Evolutionary conservation across 176 grass and related monocot genomes (phyloP).

Genomic region (Hordeum vulgare): MorexV3_pseudomolecules_assembly NC_058519.1:514888265-514888764

Average conservation of each 20-base stretch:
- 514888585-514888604: constrained; percentile 2
- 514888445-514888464: not conserved
- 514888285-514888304: not conserved
- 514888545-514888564: not conserved
- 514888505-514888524: not conserved
- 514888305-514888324: not conserved
- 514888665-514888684: constrained; percentile 88
- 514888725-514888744: constrained; percentile 41
- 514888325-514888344: not conserved
- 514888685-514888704: constrained; percentile 58
- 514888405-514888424: not conserved
- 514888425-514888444: not conserved
- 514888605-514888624: constrained; percentile 1
- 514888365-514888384: not conserved
- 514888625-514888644: constrained; percentile 41
- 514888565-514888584: not conserved
- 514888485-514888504: not conserved
- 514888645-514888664: constrained; percentile 70
- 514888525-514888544: not conserved
- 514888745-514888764: constrained; percentile 33
- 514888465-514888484: not conserved
- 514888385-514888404: not conserved
- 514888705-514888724: constrained; percentile 52
- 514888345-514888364: not conserved
- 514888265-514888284: no score